Conservation (phyloP, 805 yeast species). For the Saturnispora gosingensis region DNA sequence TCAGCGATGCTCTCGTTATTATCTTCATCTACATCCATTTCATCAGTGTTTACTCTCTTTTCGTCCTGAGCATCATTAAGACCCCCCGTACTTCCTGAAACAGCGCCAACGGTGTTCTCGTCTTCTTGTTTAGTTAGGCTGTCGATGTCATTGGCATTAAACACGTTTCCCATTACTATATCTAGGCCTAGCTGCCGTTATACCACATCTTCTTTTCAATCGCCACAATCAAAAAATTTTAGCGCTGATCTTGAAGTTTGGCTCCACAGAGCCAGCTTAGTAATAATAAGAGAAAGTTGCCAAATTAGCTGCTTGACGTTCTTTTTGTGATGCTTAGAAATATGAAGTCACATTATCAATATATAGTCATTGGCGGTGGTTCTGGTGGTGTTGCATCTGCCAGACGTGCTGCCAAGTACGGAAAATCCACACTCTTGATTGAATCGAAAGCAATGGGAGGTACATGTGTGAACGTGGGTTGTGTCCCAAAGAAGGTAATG, state of each 20-base stretch:
- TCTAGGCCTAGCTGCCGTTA: neutral
- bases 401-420: conserved; percentile 89
- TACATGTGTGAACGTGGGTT: conserved; percentile 91
- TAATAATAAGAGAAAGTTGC: neutral
- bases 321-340: conserved; percentile 8
- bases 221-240: neutral
- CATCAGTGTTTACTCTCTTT: conserved; percentile 4
- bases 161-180: neutral
- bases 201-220: neutral
- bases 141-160: neutral
- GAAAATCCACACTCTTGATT: conserved; percentile 76
- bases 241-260: neutral
- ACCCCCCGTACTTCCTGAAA: neutral
- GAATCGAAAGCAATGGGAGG: conserved; percentile 89
- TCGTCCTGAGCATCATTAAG: neutral
- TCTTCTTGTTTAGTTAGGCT: neutral
- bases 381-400: conserved; percentile 99
- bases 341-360: conserved; percentile 61
- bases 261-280: neutral
- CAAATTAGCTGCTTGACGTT: neutral
- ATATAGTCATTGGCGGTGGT: conserved; percentile 96
- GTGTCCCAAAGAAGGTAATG: conserved; percentile 98
- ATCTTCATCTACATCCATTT: neutral
- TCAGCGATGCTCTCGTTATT: conserved; percentile 3
- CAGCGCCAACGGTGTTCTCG: conserved; percentile 1